A percentile compares a stretch with the other conserved stretches of the same genome.
These are phyloP conservation scores for Fusarium poae DNA, from an alignment of 2,329 filamentous ascomycete genomes.

Conservation along the genomic window DNA sequence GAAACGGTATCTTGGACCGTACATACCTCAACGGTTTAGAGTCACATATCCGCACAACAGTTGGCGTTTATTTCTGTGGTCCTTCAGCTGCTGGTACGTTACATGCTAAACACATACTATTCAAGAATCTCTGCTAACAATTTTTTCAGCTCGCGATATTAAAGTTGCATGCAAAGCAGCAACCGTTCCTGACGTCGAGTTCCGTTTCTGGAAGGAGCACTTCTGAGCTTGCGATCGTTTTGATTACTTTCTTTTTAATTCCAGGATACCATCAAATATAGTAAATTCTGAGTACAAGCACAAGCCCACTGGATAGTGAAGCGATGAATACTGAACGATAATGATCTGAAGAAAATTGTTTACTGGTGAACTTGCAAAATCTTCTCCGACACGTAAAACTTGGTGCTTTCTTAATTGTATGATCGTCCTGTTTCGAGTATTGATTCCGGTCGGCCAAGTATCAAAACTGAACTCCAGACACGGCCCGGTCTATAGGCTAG, in stretches of 20 bases:
- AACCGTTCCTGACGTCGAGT: constrained; percentile 83
- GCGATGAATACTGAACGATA: neutral
- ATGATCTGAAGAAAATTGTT: neutral
- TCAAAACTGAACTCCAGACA: constrained; percentile 10
- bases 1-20: constrained; percentile 86
- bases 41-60: constrained; percentile 80
- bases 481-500: constrained; percentile 3
- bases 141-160: constrained; percentile 79
- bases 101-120: neutral
- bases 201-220: constrained; percentile 99
- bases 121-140: constrained; percentile 52
- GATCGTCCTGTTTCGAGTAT: constrained; percentile 10
- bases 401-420: neutral
- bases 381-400: neutral
- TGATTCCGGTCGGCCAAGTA: neutral
- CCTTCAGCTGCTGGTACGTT: constrained; percentile 76
- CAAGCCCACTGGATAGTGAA: neutral
- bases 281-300: constrained; percentile 14
- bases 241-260: constrained; percentile 39
- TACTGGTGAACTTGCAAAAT: neutral
- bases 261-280: constrained; percentile 43
- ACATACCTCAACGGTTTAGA: constrained; percentile 88
- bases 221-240: constrained; percentile 60
- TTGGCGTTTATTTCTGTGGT: constrained; percentile 98
- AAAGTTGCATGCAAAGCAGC: constrained; percentile 81